Evolutionary conservation across 2,329 filamentous ascomycete genomes (phyloP), one percentile per base, ranked within the genome.

Genomic region (Xylaria digitata): DNA sequence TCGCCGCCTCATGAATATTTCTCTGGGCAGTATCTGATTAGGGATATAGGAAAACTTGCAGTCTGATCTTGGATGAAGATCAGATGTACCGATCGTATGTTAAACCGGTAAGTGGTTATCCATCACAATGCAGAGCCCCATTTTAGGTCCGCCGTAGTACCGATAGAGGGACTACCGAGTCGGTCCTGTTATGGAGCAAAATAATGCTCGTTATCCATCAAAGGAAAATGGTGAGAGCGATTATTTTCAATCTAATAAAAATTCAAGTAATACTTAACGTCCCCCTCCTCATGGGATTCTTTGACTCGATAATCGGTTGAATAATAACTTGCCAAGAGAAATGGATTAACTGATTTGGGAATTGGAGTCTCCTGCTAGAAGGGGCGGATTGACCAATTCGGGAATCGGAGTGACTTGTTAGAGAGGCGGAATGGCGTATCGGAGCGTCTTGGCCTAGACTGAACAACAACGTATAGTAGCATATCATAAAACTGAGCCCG

Each of bases 111-210:
- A 53, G 37, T n/a, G 21, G n/a, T 43, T 52, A 46, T 46, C 34
- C 37, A 37, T 37, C 26, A 26, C 30, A 55, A 21, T 19, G 32
- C 34, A 45, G 63, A 63, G 50, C 48, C 42, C 65, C 58, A 67
- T 63, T 32, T 67, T 73, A 72, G 70, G 37, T 54, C 57, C 65
- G 61, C 46, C 46, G 48, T 61, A 30, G n/a, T 13, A 68, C 52
- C 67, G 70, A 66, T 69, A 69, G 66, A 73, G 64, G 67, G 72
- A 72, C 64, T 70, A 71, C 74, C 67, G 70, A 74, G 71, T 75
- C 73, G 73, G 73, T 75, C 73, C 73, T 74, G 70, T 74, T 74
- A 73, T 76, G 73, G 74, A 70, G 62, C 63, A 57, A 70, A 70
- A 70, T 70, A 70, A 73, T 8, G 72, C 66, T 73, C 72, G 72